Conservation (phyloP, 2,329 filamentous ascomycete genomes). For the Aspergillus sp. region DNA sequence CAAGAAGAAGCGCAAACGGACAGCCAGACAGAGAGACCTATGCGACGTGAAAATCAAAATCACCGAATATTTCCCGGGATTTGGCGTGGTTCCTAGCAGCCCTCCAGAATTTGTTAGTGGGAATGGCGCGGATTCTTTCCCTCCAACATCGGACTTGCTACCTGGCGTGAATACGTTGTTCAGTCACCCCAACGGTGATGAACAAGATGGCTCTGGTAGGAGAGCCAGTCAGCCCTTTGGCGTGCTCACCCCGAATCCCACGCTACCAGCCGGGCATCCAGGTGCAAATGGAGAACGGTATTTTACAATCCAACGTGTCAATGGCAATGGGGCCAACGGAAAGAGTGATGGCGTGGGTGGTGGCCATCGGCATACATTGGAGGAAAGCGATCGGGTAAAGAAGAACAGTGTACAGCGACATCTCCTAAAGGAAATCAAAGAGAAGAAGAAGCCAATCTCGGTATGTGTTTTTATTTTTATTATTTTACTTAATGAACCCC, state of each 20-base stretch:
- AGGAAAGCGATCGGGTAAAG: slow-evolving; percentile 73
- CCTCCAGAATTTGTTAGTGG: slow-evolving; percentile 9
- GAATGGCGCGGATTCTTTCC: slow-evolving; percentile 14
- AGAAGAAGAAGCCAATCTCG: slow-evolving; percentile 53
- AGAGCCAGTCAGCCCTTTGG: slow-evolving; percentile 32
- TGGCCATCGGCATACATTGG: slow-evolving; percentile 69
- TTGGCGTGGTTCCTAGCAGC: slow-evolving; percentile 24
- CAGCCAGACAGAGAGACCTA: slow-evolving; percentile 69
- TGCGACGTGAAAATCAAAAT: slow-evolving; percentile 87
- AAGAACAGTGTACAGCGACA: slow-evolving; percentile 71
- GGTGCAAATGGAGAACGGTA: slow-evolving; percentile 52
- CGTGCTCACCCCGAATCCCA: slow-evolving; percentile 37
- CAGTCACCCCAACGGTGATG: slow-evolving; percentile 4
- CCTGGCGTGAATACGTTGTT: slow-evolving; percentile 21
- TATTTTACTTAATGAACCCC: slow-evolving; percentile 1
- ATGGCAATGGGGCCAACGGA: slow-evolving; percentile 69
- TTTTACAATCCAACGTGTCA: slow-evolving; percentile 73
- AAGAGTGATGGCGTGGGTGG: slow-evolving; percentile 66
- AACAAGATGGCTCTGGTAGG: slow-evolving; percentile 4
- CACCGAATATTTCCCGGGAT: slow-evolving; percentile 66
- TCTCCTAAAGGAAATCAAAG: slow-evolving; percentile 60
- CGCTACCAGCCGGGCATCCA: slow-evolving; percentile 40
- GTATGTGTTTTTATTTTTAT: slow-evolving; percentile 37
- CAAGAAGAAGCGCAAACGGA: slow-evolving; percentile 77
- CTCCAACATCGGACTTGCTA: slow-evolving; percentile 14